Percentiles rank a stretch among this genome's conserved stretches.
Conservation (phyloP, 2,329 filamentous ascomycete genomes). For the Fusarium paranaense region DNA sequence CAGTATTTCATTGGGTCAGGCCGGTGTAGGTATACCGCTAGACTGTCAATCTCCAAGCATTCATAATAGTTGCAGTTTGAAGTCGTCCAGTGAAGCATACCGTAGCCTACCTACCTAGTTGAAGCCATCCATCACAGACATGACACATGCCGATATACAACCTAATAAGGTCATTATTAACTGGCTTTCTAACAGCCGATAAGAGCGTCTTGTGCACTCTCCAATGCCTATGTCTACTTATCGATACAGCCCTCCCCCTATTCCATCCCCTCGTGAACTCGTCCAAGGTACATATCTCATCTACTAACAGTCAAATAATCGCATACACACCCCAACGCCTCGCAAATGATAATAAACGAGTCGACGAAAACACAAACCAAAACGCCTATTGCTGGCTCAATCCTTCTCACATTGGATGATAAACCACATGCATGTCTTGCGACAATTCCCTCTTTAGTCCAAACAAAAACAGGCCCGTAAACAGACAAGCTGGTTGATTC, state of each 20-base stretch:
- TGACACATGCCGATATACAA: not conserved
- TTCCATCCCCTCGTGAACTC: not conserved
- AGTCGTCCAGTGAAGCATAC: not conserved
- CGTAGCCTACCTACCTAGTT: not conserved
- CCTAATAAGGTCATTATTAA: not conserved
- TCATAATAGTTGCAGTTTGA: not conserved
- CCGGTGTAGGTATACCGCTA: not conserved
- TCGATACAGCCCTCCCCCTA: not conserved
- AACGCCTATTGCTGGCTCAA: slow-evolving; percentile 8
- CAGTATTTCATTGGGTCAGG: not conserved
- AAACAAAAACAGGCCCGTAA: not conserved
- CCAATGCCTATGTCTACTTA: not conserved
- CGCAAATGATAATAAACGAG: slow-evolving; percentile 11
- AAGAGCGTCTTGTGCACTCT: not conserved
- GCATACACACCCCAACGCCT: not conserved
- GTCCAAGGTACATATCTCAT: slow-evolving; percentile 6
- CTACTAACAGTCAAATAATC: not conserved
- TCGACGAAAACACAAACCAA: slow-evolving; percentile 1
- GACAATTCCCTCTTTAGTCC: not conserved
- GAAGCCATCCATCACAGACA: not conserved
- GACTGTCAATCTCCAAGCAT: not conserved
- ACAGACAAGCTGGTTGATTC: not conserved
- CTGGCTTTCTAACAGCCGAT: not conserved
- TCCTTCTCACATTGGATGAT: slow-evolving; percentile 7
- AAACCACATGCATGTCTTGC: not conserved